Evolutionary conservation across 129 eudicot species (phyloP).

Genomic region (Chrysanthemum seticuspe): DNA sequence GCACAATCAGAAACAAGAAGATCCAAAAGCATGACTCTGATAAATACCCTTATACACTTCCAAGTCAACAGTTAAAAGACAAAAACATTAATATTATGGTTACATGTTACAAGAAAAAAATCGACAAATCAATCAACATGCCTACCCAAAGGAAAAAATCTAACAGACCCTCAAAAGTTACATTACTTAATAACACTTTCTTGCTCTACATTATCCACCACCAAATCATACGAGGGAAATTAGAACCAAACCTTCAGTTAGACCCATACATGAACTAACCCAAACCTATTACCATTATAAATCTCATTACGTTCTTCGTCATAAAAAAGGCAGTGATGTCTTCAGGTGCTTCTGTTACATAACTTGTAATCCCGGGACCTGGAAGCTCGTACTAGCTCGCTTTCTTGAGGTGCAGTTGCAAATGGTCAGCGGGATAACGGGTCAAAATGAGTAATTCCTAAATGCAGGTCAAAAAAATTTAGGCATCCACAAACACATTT

Average conservation of each 20-base stretch:
- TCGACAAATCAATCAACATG: neutral
- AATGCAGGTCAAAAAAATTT: no score
- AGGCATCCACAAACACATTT: no score
- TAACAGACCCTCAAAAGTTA: neutral
- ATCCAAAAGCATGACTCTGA: neutral
- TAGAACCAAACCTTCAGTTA: constrained; percentile 34
- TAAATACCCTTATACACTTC: no score
- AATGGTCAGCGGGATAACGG: no score
- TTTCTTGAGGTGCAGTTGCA: no score
- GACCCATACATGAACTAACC: constrained; percentile 50
- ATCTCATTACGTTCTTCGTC: neutral
- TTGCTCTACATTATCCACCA: constrained; percentile 8
- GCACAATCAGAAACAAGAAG: neutral
- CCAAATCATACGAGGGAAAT: neutral
- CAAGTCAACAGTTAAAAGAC: neutral
- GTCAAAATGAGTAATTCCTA: no score
- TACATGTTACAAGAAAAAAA: constrained; percentile 9
- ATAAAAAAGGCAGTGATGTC: neutral
- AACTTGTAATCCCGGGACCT: no score
- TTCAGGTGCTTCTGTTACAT: no score
- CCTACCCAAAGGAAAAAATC: neutral
- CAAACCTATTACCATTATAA: neutral
- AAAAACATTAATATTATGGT: neutral
- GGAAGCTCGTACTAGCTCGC: no score
- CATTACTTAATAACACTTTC: neutral